Conservation (phyloP, 2,329 filamentous ascomycete genomes). For the Aspergillus phoenicis region DNA sequence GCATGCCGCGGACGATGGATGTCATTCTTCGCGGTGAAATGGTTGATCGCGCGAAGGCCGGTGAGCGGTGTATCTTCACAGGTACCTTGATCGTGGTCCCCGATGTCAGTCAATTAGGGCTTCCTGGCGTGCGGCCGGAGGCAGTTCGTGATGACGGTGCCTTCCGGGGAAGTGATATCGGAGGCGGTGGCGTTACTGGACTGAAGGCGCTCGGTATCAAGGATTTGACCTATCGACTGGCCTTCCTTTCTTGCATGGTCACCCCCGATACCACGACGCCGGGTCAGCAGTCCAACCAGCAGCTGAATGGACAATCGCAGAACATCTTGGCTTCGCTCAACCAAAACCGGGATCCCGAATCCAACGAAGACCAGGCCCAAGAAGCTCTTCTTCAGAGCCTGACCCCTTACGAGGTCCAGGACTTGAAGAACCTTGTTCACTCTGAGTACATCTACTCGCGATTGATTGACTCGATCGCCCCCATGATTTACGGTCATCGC, state of each 20-base stretch:
- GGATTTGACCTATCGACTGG: conserved; percentile 90
- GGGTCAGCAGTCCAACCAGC: conserved; percentile 71
- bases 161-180: conserved; percentile 74
- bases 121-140: conserved; percentile 81
- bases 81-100: conserved; percentile 95
- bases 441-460: conserved; percentile 93
- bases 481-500: conserved; percentile 95
- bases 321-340: conserved; percentile 87
- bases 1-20: conserved; percentile 98
- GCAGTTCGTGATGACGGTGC: conserved; percentile 81
- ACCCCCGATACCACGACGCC: conserved; percentile 82
- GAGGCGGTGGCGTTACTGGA: conserved; percentile 81
- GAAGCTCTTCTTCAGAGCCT: conserved; percentile 84
- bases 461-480: conserved; percentile 89
- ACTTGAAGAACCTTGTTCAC: conserved; percentile 90
- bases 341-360: conserved; percentile 68
- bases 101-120: conserved; percentile 89
- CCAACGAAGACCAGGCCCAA: conserved; percentile 82
- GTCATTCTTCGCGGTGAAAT: conserved; percentile 96
- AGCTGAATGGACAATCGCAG: conserved; percentile 70
- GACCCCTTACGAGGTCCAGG: conserved; percentile 83
- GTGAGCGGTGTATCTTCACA: conserved; percentile 97
- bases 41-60: conserved; percentile 94
- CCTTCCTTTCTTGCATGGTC: conserved; percentile 97
- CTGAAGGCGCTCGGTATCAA: conserved; percentile 91